phyloP scores from a whole-genome alignment of 75 land plant genomes.

The Selaginella moellendorffii region DNA sequence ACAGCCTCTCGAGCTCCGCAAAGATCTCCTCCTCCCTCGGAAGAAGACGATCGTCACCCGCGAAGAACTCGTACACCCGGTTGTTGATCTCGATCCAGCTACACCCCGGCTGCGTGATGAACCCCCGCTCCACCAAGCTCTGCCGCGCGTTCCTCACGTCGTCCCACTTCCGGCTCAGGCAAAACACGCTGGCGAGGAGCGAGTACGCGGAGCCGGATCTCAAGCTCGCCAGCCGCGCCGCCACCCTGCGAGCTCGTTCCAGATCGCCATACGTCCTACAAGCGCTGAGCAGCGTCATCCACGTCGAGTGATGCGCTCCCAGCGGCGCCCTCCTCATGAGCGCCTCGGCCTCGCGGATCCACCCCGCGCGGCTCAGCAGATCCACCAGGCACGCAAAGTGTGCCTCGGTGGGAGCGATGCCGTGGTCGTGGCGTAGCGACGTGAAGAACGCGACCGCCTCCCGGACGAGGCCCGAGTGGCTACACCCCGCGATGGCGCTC shows the following conservation, averaged over 20 bases:
- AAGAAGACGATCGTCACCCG: slow-evolving; percentile 20
- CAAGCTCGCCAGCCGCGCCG: background rate
- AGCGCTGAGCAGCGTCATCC: slow-evolving; percentile 11
- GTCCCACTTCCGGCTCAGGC: slow-evolving; percentile 14
- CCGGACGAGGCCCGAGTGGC: background rate
- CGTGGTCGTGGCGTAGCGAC: background rate
- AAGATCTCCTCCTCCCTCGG: slow-evolving; percentile 14
- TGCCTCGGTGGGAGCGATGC: background rate
- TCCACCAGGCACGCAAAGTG: slow-evolving; percentile 9
- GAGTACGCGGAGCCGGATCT: slow-evolving; percentile 17
- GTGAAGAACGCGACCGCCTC: background rate
- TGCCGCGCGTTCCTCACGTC: slow-evolving; percentile 7
- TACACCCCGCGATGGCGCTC: background rate
- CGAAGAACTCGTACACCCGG: slow-evolving; percentile 23
- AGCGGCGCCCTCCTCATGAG: slow-evolving; percentile 5
- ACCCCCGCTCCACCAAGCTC: slow-evolving; percentile 17
- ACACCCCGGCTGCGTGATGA: slow-evolving; percentile 36
- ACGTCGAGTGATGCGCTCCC: slow-evolving; percentile 1
- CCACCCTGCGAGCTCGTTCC: background rate
- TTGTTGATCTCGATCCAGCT: slow-evolving; percentile 37
- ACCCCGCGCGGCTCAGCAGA: slow-evolving; percentile 10
- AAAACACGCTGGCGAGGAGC: slow-evolving; percentile 26
- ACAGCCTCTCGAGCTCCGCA: slow-evolving; percentile 19
- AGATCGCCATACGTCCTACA: slow-evolving; percentile 12
- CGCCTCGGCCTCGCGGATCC: slow-evolving; percentile 6